These are phyloP conservation scores for Clarireedia paspali DNA, from an alignment of 2,329 filamentous ascomycete genomes.

Conservation along the genomic window DNA sequence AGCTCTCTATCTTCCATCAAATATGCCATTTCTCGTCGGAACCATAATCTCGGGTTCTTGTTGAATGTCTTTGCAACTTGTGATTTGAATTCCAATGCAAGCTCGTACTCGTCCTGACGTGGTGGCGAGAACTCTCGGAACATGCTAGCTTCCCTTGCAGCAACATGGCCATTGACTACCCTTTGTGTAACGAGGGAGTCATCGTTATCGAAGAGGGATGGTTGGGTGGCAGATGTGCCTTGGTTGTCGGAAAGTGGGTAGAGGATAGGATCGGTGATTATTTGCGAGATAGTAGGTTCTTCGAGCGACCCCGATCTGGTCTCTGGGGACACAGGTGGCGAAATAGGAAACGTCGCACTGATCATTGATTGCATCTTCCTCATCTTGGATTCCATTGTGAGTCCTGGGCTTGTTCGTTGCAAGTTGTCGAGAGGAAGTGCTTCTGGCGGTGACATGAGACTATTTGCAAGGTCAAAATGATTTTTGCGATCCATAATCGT, in stretches of 20 bases:
- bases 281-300: slow-evolving; percentile 29
- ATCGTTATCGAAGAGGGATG: slow-evolving; percentile 42
- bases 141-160: slow-evolving; percentile 21
- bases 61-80: slow-evolving; percentile 36
- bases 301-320: slow-evolving; percentile 25
- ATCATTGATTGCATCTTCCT: slow-evolving; percentile 28
- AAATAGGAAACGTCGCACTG: slow-evolving; percentile 36
- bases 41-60: slow-evolving; percentile 22
- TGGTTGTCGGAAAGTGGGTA: slow-evolving; percentile 41
- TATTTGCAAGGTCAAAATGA: slow-evolving; percentile 32
- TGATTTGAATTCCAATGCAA: slow-evolving; percentile 45
- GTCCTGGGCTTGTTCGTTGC: slow-evolving; percentile 12
- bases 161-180: slow-evolving; percentile 39
- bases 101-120: slow-evolving; percentile 44
- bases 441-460: slow-evolving; percentile 56
- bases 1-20: slow-evolving; percentile 22
- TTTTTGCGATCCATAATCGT: slow-evolving; percentile 21
- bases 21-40: slow-evolving; percentile 22
- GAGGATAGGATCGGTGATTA: slow-evolving; percentile 46
- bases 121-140: slow-evolving; percentile 42
- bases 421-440: slow-evolving; percentile 47
- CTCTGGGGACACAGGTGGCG: slow-evolving; percentile 51
- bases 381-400: slow-evolving; percentile 22
- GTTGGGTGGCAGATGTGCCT: slow-evolving; percentile 34
- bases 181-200: slow-evolving; percentile 31